Percentiles rank a stretch among this genome's conserved stretches.
Evolutionary conservation across 179 eudicot species (phyloP).

Genomic region (Sideroxylon spinosum): DNA sequence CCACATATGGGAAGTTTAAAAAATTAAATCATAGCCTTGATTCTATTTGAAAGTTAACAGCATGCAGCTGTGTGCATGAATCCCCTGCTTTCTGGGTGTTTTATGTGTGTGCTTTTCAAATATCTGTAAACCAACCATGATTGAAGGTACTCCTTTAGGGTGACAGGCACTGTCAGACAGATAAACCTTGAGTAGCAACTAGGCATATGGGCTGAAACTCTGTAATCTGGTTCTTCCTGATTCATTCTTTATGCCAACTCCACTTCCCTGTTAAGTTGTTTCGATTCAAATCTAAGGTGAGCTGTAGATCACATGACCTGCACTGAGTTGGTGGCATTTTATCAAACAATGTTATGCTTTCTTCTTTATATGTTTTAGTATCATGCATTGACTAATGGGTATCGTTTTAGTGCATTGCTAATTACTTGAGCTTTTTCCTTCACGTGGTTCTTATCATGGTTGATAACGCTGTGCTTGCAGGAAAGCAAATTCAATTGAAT

Average conservation of each 20-base stretch:
- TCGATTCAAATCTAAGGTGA: background rate
- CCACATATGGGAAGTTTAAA: background rate
- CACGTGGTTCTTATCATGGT: constrained; percentile 6
- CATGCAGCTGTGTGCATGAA: background rate
- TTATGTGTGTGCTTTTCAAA: background rate
- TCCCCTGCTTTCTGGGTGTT: constrained; percentile 1
- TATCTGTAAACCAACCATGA: background rate
- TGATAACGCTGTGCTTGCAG: constrained; percentile 40
- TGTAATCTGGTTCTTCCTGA: background rate
- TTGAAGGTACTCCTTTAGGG: too few species aligned
- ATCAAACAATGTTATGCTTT: background rate
- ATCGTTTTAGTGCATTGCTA: background rate
- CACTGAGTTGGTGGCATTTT: background rate
- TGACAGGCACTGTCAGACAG: too few species aligned
- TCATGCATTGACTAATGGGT: background rate
- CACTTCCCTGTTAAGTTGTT: background rate
- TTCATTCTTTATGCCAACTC: background rate
- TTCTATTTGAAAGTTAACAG: background rate
- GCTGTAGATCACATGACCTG: background rate
- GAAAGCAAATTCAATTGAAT: constrained; percentile 76
- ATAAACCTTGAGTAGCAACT: background rate
- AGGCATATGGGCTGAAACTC: background rate
- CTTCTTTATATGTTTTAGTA: background rate
- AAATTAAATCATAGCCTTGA: background rate
- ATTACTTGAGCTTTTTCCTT: background rate